Evolutionary conservation across 1,139 yeast genomes (phyloP), one percentile per base, ranked within the genome.

Genomic region (Zygosaccharomyces sapae): DNA sequence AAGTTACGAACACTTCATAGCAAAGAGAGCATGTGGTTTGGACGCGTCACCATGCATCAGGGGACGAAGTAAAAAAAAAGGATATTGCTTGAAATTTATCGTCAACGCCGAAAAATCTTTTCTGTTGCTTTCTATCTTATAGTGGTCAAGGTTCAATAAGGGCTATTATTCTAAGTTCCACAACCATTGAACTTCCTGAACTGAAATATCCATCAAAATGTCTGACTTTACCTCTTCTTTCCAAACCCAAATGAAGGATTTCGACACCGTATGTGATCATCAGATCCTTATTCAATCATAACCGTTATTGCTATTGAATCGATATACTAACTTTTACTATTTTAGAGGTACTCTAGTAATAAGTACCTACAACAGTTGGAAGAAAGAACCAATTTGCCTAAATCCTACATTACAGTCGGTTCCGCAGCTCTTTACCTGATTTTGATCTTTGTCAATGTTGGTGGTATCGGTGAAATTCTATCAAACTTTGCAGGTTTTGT

Each of bases 401-500:
- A 92, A 75, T 84, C 95, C 2, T 90, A 90, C 63, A 86, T 88
- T 33, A 85, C 84, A 31, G 69, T 84, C 48, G 94, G 81, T 19
- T 75, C 75, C 20, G 81, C 74, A 38, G 81, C 69, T 6, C 62
- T 80, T 46, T 92, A 92, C 73, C 74, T 89, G 57, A 70, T 90
- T 38, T 69, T 89, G 61, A 81, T 89, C 51, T 87, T 90, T 71
- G 74, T 90, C 64, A 94, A 94, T 70, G 73, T 89, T 58, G 97
- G 96, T 54, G 97, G 96, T 19, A 73, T 90, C 63, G 97, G 97
- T 51, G 95, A 90, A 72, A 80, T 92, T 60, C 77, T 92, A 56
- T 85, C 97, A 56, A 92, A 94, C 74, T 72, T 92, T 63, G 95
- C 95, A 33, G 96, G 97, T 0, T 86, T 92, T 58, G 86, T 81